Evolutionary conservation across 2,329 filamentous ascomycete species (phyloP).

Genomic region (Epichloe scottii): DNA sequence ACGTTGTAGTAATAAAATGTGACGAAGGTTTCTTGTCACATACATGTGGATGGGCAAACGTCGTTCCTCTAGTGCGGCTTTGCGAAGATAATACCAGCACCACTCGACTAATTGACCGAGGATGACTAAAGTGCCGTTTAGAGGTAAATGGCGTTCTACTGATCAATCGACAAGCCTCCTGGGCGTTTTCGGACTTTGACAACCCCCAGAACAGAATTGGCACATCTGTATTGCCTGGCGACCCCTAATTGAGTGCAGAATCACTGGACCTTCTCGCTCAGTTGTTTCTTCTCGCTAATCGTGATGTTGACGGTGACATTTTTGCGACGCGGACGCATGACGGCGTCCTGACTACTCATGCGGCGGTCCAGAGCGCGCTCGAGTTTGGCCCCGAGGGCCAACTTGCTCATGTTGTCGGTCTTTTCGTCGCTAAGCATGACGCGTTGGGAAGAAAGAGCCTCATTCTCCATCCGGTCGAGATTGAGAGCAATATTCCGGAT

Average conservation of each 20-base stretch:
- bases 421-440: constrained; percentile 62
- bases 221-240: neutral
- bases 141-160: too few species aligned
- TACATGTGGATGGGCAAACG: neutral
- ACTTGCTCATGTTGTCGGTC: constrained; percentile 68
- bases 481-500: constrained; percentile 62
- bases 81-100: neutral
- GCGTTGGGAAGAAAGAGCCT: constrained; percentile 69
- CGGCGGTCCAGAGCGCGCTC: constrained; percentile 76
- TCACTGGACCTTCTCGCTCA: constrained; percentile 21
- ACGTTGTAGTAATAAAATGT: too few species aligned
- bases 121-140: neutral
- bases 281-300: constrained; percentile 24
- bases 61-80: neutral
- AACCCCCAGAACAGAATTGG: neutral
- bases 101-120: neutral
- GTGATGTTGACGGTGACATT: constrained; percentile 14
- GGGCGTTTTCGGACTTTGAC: neutral
- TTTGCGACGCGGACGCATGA: constrained; percentile 50
- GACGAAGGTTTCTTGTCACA: neutral
- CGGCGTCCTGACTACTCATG: constrained; percentile 81
- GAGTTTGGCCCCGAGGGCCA: constrained; percentile 80
- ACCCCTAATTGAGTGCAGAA: neutral
- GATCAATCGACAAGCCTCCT: neutral
- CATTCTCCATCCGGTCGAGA: constrained; percentile 81